A percentile compares a stretch with the other conserved stretches of the same genome.
phyloP scores from a whole-genome alignment of 2,329 filamentous ascomycete genomes.

The Sporothrix euskadiensis region DNA sequence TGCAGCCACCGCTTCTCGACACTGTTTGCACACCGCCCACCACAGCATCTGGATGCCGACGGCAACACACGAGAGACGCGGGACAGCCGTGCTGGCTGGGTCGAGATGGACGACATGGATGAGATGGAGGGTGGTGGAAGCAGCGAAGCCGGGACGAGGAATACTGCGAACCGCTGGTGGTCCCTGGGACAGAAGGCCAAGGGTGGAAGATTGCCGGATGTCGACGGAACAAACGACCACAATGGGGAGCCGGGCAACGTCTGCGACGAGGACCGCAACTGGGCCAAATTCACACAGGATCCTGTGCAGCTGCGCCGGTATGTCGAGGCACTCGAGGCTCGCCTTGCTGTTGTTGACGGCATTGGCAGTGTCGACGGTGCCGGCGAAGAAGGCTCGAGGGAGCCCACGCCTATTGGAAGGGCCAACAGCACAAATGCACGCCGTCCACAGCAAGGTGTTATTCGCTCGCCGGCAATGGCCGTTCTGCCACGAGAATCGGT shows the following conservation, averaged over 20 bases:
- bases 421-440: background rate
- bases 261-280: conserved; percentile 32
- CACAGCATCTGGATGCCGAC: background rate
- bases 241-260: conserved; percentile 30
- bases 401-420: background rate
- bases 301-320: conserved; percentile 35
- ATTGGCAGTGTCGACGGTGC: too few relatives aligned
- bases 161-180: background rate
- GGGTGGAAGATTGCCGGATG: background rate
- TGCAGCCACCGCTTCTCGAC: conserved; percentile 19
- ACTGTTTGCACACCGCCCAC: background rate
- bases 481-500: background rate
- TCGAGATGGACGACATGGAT: conserved; percentile 24
- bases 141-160: background rate
- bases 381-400: background rate
- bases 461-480: conserved; percentile 15
- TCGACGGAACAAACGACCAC: background rate
- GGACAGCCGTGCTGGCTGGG: conserved; percentile 4
- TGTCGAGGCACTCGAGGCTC: conserved; percentile 35
- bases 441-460: background rate
- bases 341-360: conserved; percentile 31
- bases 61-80: background rate
- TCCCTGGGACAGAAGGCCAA: background rate
- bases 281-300: conserved; percentile 35
- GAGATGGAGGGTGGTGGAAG: background rate